Base-by-base conservation (phyloP, 2,329 filamentous ascomycete genomes). In the Fusarium pseudograminearum region DNA sequence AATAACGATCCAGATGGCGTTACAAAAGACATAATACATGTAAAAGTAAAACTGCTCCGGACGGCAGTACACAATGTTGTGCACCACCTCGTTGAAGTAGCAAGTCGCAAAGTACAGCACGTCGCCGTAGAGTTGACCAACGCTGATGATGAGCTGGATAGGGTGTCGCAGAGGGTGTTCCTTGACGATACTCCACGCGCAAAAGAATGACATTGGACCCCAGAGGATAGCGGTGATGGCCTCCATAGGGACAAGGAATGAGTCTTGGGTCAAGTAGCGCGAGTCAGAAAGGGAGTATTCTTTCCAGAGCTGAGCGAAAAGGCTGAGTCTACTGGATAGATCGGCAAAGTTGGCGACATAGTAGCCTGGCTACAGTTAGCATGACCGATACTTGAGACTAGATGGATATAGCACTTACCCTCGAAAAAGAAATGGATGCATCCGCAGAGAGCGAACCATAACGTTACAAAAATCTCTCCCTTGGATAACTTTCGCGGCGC, bases 401-500 rank as follows among this genome's bases (percentile, higher is more conserved):
- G 8, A 15, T 10, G n/a, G 8, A 14, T 67, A 41, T 7, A 9
- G 11, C 14, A 41, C 34, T 41, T 41, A 79, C 79, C 80, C 72
- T 85, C 82, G 40, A 84, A 80, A 68, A 82, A 78, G 24, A 81
- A 54, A 65, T 83, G 81, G 63, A 83, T 83, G 65, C 70, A 86
- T 77, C 81, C 86, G 85, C 91, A 92, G 16, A 95, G 83, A 24
- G 90, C 85, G 78, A 94, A 94, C 93, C 93, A 95, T 79, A 93
- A 79, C 24, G 91, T 86, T 7, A 86, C 86, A 15, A 85, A 71
- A 46, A 88, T 83, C 69, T 93, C 91, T 28, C 77, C 77, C 10
- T 73, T 78, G 34, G 82, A 80, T 54, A 93, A 76, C 12, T 78
- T 81, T 3, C 88, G 87, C 20, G 87, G 83, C 41, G 83, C 74